phyloP scores from a whole-genome alignment of 2,329 filamentous ascomycete genomes.

The Alternaria gaisen region DNA sequence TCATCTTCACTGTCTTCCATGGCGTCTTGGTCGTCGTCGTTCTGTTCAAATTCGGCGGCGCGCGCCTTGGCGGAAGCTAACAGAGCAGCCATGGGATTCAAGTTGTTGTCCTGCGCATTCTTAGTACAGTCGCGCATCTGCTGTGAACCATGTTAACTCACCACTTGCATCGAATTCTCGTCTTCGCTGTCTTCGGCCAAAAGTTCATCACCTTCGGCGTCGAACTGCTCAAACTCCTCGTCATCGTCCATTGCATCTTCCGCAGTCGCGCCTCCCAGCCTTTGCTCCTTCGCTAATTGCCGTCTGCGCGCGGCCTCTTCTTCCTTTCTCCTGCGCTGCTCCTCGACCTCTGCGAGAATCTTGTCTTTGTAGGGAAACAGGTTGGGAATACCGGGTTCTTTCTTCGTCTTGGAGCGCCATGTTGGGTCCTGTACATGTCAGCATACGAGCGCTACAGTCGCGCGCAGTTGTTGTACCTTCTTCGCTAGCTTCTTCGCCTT shows the following conservation, averaged over 20 bases:
- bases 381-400: constrained; percentile 97
- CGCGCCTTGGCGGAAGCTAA: constrained; percentile 83
- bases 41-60: constrained; percentile 76
- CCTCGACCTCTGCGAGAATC: constrained; percentile 92
- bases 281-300: constrained; percentile 69
- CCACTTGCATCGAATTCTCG: constrained; percentile 67
- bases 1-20: constrained; percentile 65
- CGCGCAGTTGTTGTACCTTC: constrained; percentile 61
- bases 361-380: constrained; percentile 98
- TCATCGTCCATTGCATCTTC: constrained; percentile 50
- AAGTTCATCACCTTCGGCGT: constrained; percentile 64
- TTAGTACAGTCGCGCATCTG: constrained; percentile 13
- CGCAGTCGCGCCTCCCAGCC: constrained; percentile 46
- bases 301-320: constrained; percentile 75
- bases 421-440: constrained; percentile 76
- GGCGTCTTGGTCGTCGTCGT: constrained; percentile 67
- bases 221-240: constrained; percentile 46
- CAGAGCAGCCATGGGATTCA: constrained; percentile 92
- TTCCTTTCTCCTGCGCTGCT: constrained; percentile 79
- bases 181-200: constrained; percentile 59
- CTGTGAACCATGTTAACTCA: constrained; percentile 22
- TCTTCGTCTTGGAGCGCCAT: constrained; percentile 95
- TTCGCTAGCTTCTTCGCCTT: constrained; percentile 90
- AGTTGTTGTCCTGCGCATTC: constrained; percentile 65
- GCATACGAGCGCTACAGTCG: background rate